Evolutionary conservation across 306 rosid species (phyloP).

Genomic region (Luffa acutangula): DNA sequence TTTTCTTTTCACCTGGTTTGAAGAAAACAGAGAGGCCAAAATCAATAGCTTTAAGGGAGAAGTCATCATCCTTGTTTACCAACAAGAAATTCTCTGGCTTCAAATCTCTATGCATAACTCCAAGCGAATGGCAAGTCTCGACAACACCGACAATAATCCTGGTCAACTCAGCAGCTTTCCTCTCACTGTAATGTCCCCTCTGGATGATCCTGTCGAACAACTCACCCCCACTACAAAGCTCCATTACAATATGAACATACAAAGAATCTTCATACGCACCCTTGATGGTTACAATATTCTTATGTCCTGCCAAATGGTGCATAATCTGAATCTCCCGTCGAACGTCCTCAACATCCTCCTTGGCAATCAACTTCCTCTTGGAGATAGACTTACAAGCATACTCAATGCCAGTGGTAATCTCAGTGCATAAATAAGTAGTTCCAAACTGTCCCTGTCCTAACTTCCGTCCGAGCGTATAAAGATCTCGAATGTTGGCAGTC

Average conservation of each 20-base stretch:
- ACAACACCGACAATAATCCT: constrained; percentile 67
- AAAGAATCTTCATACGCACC: constrained; percentile 68
- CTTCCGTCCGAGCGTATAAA: constrained; percentile 52
- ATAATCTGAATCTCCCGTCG: constrained; percentile 68
- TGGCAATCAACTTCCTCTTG: constrained; percentile 61
- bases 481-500: constrained; percentile 66
- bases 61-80: constrained; percentile 69
- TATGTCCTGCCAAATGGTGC: constrained; percentile 76
- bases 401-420: constrained; percentile 38
- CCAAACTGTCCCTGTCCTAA: constrained; percentile 74
- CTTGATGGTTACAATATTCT: constrained; percentile 56
- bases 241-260: constrained; percentile 77
- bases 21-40: constrained; percentile 78
- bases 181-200: constrained; percentile 63
- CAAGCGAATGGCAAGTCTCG: constrained; percentile 68
- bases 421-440: constrained; percentile 52
- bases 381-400: constrained; percentile 73
- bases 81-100: constrained; percentile 69
- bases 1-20: constrained; percentile 44
- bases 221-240: constrained; percentile 69
- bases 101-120: constrained; percentile 75
- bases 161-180: constrained; percentile 70
- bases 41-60: constrained; percentile 76
- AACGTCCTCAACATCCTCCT: constrained; percentile 62
- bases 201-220: constrained; percentile 67